Base-by-base conservation (phyloP, 768 basidiomycete species). In the Boletus insuetus region DNA sequence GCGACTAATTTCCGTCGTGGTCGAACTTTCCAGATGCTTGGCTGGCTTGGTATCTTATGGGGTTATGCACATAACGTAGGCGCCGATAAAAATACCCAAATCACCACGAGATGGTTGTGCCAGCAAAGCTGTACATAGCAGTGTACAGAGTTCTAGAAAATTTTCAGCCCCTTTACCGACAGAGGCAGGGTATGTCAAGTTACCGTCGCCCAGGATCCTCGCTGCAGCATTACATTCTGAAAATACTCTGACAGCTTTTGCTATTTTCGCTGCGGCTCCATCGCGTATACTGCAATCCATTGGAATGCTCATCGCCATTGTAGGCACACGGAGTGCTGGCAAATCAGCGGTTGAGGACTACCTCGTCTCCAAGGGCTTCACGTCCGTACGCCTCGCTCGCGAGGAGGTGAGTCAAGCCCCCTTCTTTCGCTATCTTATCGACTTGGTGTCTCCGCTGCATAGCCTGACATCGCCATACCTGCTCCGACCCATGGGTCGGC, bases 231-330 rank as follows among this genome's bases (percentile, higher is more conserved):
- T 24, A 24, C 24, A 24, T 24, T 24, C 3, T 24, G 24, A 24
- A 6, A 26, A 29, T 29, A 29, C 29, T 29, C 14, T n/a, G n/a
- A 35, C 34, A 13, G 34, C 34, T 35, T 35, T 11, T 47, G 11
- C 22, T 20, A 37, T 29, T 31, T 45, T 42, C 32, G 24, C 14
- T 26, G n/a, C n/a, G n/a, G n/a, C 16, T 35, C 38, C n/a, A 39
- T 6, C 35, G 16, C n/a, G 17, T 44, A 4, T 16, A 16, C 17
- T 46, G 19, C 38, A 16, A 22, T 57, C 34, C 37, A 45, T 29
- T 8, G 37, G 51, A 54, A 89, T 89, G 87, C 82, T 89, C 69
- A 77, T 89, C 60, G 82, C 85, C 26, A 80, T 89, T 47, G 73
- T 86, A 46, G 87, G 87, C 43, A 82, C 86, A 0, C 77, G 75